Conservation (phyloP, 2,329 filamentous ascomycete species). For the Alternaria dauci region DNA sequence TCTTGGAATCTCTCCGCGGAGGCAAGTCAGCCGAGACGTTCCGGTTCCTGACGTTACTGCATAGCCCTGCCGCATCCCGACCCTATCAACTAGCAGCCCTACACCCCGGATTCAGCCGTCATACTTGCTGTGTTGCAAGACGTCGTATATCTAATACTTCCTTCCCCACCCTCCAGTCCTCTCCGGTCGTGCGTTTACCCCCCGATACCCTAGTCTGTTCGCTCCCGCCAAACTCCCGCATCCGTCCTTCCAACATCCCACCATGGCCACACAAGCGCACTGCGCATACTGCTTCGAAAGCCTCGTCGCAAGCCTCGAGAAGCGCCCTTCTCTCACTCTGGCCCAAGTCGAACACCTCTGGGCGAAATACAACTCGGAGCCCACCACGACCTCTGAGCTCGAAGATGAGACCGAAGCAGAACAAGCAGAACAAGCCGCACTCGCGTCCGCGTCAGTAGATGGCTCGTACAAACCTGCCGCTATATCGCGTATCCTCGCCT, state of each 20-base stretch:
- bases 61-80: constrained; percentile 16
- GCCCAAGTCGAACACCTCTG: constrained; percentile 74
- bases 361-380: constrained; percentile 59
- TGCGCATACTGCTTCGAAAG: constrained; percentile 94
- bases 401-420: constrained; percentile 12
- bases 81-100: constrained; percentile 14
- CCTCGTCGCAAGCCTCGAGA: constrained; percentile 77
- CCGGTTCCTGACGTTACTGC: constrained; percentile 13
- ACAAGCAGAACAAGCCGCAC: constrained; percentile 8
- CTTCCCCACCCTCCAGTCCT: neutral
- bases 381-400: constrained; percentile 22
- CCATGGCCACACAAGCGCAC: constrained; percentile 85
- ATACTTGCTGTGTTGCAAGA: constrained; percentile 10
- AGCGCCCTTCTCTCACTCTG: constrained; percentile 72
- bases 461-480: constrained; percentile 51
- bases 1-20: constrained; percentile 39
- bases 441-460: constrained; percentile 29
- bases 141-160: neutral
- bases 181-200: constrained; percentile 1
- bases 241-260: constrained; percentile 11
- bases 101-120: constrained; percentile 20
- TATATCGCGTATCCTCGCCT: constrained; percentile 56
- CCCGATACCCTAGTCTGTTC: neutral
- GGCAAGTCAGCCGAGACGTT: constrained; percentile 19
- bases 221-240: neutral